phyloP scores from a whole-genome alignment of 441 rosid genomes.

The Flueggea neowawraea region DNA sequence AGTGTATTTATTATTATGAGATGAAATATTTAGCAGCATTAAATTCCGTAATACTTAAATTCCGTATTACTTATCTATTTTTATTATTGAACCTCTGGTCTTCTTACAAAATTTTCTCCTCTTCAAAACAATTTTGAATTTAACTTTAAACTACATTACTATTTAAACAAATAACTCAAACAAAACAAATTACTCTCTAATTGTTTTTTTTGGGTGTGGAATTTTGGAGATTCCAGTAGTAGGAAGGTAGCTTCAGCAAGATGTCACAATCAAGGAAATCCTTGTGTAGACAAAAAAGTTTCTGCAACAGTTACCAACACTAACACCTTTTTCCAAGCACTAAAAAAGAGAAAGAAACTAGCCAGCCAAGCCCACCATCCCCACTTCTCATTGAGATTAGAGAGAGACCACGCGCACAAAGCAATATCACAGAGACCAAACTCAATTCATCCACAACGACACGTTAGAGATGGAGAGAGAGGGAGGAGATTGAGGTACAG shows the following conservation, averaged over 20 bases:
- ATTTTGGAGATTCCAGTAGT: constrained; percentile 2
- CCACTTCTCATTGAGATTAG: neutral
- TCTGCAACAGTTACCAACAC: constrained; percentile 16
- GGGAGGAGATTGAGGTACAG: neutral
- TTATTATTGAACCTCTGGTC: too few species aligned
- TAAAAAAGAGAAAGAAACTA: constrained; percentile 11
- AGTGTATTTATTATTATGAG: too few species aligned
- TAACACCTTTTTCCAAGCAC: constrained; percentile 20
- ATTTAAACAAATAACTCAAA: too few species aligned
- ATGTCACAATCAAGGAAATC: constrained; percentile 46
- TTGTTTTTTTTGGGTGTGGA: constrained; percentile 4
- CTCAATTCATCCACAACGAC: neutral
- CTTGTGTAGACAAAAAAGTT: constrained; percentile 10
- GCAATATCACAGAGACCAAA: too few species aligned
- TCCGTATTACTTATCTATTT: too few species aligned
- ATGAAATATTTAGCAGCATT: too few species aligned
- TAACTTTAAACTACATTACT: too few species aligned
- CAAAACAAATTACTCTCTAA: too few species aligned
- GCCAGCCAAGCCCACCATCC: constrained; percentile 12
- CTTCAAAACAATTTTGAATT: too few species aligned
- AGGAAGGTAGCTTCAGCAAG: constrained; percentile 8
- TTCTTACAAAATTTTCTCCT: too few species aligned
- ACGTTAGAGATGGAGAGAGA: neutral
- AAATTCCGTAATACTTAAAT: too few species aligned
- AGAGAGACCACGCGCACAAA: too few species aligned